Conservation (phyloP, 352 stramenopile genomes). For the Globisporangium ultimum region DNA sequence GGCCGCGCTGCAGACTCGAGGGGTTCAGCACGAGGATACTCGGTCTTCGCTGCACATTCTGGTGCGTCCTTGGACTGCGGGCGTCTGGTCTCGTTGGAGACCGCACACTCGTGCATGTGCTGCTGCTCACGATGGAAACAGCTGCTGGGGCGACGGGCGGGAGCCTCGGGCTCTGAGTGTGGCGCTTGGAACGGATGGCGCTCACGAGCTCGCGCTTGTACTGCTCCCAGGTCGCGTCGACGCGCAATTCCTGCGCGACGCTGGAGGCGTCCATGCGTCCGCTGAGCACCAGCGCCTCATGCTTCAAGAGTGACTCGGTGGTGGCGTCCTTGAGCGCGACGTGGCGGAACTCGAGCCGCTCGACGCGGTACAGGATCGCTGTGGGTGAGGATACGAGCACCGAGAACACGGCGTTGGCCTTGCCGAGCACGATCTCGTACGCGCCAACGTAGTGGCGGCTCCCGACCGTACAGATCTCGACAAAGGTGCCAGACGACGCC, state of each 20-base stretch:
- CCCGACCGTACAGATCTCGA: slow-evolving; percentile 52
- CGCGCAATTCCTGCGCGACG: slow-evolving; percentile 43
- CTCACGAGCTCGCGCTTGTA: slow-evolving; percentile 50
- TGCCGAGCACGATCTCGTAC: slow-evolving; percentile 44
- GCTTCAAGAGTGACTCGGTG: slow-evolving; percentile 42
- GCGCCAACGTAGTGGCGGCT: slow-evolving; percentile 64
- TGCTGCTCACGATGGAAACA: no score
- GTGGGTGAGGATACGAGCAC: slow-evolving; percentile 59
- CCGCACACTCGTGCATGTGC: no score
- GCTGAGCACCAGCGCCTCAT: slow-evolving; percentile 35
- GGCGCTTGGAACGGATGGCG: slow-evolving; percentile 31
- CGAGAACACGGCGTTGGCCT: slow-evolving; percentile 42
- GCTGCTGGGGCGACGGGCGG: no score
- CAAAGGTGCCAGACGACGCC: slow-evolving; percentile 24
- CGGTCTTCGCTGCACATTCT: slow-evolving; percentile 1
- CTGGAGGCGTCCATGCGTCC: slow-evolving; percentile 35
- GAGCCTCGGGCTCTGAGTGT: neutral
- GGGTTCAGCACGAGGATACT: slow-evolving; percentile 13
- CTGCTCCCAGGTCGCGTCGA: slow-evolving; percentile 40
- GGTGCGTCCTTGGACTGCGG: slow-evolving; percentile 1
- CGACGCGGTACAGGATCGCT: slow-evolving; percentile 57
- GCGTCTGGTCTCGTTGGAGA: neutral
- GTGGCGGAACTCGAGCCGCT: slow-evolving; percentile 69
- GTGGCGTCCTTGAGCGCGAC: slow-evolving; percentile 49
- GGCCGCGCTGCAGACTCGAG: slow-evolving; percentile 17